Evolutionary conservation across 345 rosid species (phyloP), one percentile per base, ranked within the genome.

Genomic region (Hirschfeldia incana): DNA sequence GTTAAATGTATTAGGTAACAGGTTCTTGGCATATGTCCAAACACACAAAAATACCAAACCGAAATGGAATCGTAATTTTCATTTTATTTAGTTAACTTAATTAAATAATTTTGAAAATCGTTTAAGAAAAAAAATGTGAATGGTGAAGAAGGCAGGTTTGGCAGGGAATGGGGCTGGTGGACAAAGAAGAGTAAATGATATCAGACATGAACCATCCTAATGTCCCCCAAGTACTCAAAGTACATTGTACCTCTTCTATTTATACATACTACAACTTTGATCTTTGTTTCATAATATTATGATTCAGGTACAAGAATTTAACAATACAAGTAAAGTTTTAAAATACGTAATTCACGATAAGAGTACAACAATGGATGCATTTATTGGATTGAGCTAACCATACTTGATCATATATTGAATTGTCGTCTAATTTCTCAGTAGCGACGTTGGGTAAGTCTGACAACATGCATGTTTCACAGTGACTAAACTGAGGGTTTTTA

Each of bases 181-280:
- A 80, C 83, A 74, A 75, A 75, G 32, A 55, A 64, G 62, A 80
- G 68, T 80, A 80, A 80, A 74, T 80, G 83, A 74, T 60, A 79
- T 32, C 72, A 80, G 76, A 80, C 83, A 80, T 69, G 57, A 80
- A 65, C 76, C 83, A 70, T 75, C 73, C 65, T 58, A 42, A 15
- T 80, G 83, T 76, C 58, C 69, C 69, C 80, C 83, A 55, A 75
- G 80, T 80, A 80, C 83, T 70, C 83, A 44, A 80, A 80, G 83
- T 80, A 80, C 83, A 80, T 32, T 80, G 83, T 80, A 75, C 76
- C 76, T 55, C 75, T 62, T 67, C 65, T 49, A 49, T 58, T 4
- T 44, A 67, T 42, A 26, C n/a, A 78, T 59, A 33, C 77, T 60
- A 72, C 3, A 78, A 58, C 46, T 46, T 67, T 58, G 65, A 73